phyloP scores from a whole-genome alignment of 176 grass and related monocot genomes.

The Dendrocalamus sinicus region DNA sequence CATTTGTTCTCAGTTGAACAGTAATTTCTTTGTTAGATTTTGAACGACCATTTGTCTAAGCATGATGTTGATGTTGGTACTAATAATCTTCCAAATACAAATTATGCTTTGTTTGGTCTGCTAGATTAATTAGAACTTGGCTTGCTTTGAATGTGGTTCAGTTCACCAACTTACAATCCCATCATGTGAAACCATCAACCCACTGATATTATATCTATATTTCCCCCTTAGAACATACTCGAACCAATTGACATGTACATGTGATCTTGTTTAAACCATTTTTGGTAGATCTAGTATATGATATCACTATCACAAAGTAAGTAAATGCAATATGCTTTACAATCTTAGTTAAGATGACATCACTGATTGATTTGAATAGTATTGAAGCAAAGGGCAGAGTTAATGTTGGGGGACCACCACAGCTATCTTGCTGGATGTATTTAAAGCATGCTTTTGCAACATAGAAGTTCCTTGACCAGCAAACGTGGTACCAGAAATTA shows the following conservation, averaged over 20 bases:
- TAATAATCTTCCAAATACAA: neutral
- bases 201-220: slow-evolving; percentile 14
- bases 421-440: slow-evolving; percentile 58
- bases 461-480: slow-evolving; percentile 48
- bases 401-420: slow-evolving; percentile 59
- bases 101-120: neutral
- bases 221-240: neutral
- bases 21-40: slow-evolving; percentile 7
- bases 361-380: slow-evolving; percentile 49
- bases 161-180: neutral
- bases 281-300: slow-evolving; percentile 48
- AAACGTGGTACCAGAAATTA: slow-evolving; percentile 52
- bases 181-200: neutral
- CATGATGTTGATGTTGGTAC: slow-evolving; percentile 5
- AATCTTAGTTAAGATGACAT: slow-evolving; percentile 50
- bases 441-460: slow-evolving; percentile 65
- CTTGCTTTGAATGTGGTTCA: neutral
- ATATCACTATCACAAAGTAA: slow-evolving; percentile 43
- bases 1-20: slow-evolving; percentile 11
- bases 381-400: slow-evolving; percentile 50
- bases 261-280: slow-evolving; percentile 49
- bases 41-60: neutral
- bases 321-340: slow-evolving; percentile 38
- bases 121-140: neutral
- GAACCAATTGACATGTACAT: slow-evolving; percentile 31